These are phyloP conservation scores for Podosphaera fusca DNA, from an alignment of 2,329 filamentous ascomycete species.

Conservation along the genomic window DNA sequence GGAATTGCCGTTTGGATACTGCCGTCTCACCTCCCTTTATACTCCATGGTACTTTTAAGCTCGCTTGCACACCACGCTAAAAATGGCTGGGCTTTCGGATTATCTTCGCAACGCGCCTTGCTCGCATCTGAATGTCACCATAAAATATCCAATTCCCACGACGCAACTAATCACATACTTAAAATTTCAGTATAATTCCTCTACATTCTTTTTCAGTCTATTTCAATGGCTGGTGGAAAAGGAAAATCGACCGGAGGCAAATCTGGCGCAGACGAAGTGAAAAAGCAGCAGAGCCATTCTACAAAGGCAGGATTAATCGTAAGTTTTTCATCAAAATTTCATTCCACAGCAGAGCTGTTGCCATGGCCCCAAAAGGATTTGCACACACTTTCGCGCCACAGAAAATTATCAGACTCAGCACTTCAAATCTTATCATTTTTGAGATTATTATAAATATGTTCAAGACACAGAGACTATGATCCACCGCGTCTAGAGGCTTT, in stretches of 20 bases:
- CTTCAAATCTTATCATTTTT: neutral
- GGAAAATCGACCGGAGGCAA: constrained; percentile 19
- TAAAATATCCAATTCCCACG: no score
- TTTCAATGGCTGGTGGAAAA: constrained; percentile 17
- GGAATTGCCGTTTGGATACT: no score
- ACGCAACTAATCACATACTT: no score
- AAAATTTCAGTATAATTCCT: no score
- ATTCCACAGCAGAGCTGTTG: neutral
- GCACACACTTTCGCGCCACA: no score
- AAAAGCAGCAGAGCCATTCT: constrained; percentile 18
- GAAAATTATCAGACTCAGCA: neutral
- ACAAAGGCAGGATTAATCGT: constrained; percentile 18
- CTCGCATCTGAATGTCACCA: no score
- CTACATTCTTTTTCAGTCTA: no score
- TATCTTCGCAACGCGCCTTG: neutral
- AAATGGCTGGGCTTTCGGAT: neutral
- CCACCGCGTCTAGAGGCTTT: no score
- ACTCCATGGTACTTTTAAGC: neutral
- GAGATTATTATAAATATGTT: no score
- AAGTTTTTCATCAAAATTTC: neutral
- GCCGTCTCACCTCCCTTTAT: neutral
- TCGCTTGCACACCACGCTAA: neutral
- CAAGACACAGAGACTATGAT: no score
- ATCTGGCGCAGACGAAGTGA: constrained; percentile 15
- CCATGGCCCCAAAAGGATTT: neutral